Base-by-base conservation (phyloP, 2,329 filamentous ascomycete genomes). In the Colletotrichum tabaci region DNA sequence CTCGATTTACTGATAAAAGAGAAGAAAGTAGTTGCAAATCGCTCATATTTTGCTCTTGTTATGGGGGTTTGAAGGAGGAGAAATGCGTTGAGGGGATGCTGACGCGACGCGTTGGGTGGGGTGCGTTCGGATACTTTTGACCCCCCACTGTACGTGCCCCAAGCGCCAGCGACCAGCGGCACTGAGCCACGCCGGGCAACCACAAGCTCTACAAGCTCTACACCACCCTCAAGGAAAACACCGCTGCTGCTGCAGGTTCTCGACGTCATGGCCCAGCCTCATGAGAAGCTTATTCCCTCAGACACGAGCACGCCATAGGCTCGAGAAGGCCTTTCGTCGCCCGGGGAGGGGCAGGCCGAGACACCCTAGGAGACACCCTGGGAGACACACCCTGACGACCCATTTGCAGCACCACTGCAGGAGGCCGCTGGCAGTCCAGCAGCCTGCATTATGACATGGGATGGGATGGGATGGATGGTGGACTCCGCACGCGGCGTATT, bases 231-330 rank as follows among this genome's bases (percentile, higher is more conserved):
- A 35, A 9, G 30, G 23, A 23, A 61, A 26, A 60, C 21, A 26
- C 8, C 40, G 46, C 66, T 44, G 66, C 8, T 46, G 46, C 66
- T 35, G 66, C 40, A 46, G 53, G 38, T 23, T 55, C 18, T 46
- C 30, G 35, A 68, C 65, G 69, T 72, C 69, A 72, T 72, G 44
- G 60, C 21, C 16, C 60, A 60, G 52, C 53, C 40, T 16, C 46
- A 26, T 46, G 30, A 64, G 69, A 72, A 72, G 69, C 65, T 72
- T 64, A 71, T 61, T 55, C 58, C 58, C 46, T 68, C 68, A 64
- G 15, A 63, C 23, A 38, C 46, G 21, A 68, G 69, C 69, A 72
- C 65, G 65, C 65, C 52, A 71, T 68, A 62, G 52, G 46, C 30
- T 16, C 18, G 21, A 23, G 15, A 63, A n/a, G 62, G 13, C 23